A percentile compares a stretch with the other conserved stretches of the same genome.
phyloP scores from a whole-genome alignment of 345 rosid species.

The Arabidopsis suecica region DNA sequence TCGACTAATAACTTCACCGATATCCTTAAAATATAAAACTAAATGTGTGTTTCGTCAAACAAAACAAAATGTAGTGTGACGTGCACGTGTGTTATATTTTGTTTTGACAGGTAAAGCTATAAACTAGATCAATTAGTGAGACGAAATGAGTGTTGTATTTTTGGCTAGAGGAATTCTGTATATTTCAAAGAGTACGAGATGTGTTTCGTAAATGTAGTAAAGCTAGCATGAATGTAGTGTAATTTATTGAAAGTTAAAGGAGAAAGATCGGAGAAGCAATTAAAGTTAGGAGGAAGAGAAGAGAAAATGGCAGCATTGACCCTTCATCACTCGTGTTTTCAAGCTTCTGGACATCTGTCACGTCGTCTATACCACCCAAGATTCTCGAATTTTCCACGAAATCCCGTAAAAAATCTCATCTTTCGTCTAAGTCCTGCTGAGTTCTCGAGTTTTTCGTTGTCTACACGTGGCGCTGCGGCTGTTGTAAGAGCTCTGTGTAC shows the following conservation, averaged over 20 bases:
- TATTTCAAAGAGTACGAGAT: no score
- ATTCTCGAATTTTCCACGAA: constrained; percentile 16
- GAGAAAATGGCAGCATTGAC: constrained; percentile 38
- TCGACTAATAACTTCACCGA: no score
- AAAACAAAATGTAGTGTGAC: no score
- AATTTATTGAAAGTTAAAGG: constrained; percentile 6
- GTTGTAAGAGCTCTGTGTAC: constrained; percentile 40
- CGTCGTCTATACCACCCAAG: neutral
- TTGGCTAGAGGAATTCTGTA: no score
- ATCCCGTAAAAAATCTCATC: constrained; percentile 4
- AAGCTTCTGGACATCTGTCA: constrained; percentile 38
- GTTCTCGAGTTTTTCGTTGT: constrained; percentile 9
- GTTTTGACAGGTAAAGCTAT: no score
- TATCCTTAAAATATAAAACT: no score
- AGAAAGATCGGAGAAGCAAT: neutral
- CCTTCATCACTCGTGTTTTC: constrained; percentile 36
- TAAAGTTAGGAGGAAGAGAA: constrained; percentile 2
- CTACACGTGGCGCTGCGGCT: constrained; percentile 12
- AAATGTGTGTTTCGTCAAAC: no score
- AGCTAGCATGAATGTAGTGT: neutral
- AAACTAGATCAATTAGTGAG: no score
- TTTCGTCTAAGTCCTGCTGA: constrained; percentile 13
- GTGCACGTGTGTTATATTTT: no score
- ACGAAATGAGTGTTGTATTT: no score
- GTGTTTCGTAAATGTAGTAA: neutral